Evolutionary conservation across 768 basidiomycete species (phyloP).

Genomic region (Boletus sp.): DNA sequence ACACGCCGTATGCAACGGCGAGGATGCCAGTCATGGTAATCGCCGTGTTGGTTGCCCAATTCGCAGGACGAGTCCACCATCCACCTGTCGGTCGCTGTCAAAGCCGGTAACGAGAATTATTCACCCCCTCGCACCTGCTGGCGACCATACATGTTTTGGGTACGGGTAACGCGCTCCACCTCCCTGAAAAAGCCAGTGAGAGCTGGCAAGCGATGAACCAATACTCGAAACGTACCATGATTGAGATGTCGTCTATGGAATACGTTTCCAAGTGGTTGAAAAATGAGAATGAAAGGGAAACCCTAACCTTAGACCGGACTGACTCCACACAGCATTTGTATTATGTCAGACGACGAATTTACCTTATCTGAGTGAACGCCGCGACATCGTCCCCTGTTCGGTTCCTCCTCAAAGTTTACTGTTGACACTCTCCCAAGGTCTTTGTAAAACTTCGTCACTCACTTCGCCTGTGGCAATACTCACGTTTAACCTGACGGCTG

Average conservation of each 20-base stretch:
- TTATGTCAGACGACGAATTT: neutral
- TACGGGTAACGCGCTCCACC: conserved; percentile 87
- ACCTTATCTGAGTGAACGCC: neutral
- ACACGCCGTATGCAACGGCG: conserved; percentile 61
- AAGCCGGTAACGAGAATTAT: neutral
- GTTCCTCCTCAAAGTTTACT: neutral
- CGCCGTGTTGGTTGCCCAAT: conserved; percentile 86
- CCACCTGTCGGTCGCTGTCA: conserved; percentile 54
- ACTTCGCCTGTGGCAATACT: too few species aligned
- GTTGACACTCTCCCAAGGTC: neutral
- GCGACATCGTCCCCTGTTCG: neutral
- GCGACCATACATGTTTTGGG: conserved; percentile 94
- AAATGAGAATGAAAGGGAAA: conserved; percentile 4
- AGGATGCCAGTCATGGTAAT: conserved; percentile 69
- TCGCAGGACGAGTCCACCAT: conserved; percentile 91
- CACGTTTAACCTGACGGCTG: too few species aligned
- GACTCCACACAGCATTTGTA: neutral
- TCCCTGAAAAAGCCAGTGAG: conserved; percentile 45
- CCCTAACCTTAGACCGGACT: conserved; percentile 7
- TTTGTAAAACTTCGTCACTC: neutral
- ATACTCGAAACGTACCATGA: conserved; percentile 12
- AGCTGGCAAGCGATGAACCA: neutral
- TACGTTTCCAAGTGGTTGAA: neutral
- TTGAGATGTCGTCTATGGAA: neutral
- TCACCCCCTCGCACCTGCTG: conserved; percentile 56